phyloP scores from a whole-genome alignment of 2,329 filamentous ascomycete species.

The Penicillium brevicompactum region DNA sequence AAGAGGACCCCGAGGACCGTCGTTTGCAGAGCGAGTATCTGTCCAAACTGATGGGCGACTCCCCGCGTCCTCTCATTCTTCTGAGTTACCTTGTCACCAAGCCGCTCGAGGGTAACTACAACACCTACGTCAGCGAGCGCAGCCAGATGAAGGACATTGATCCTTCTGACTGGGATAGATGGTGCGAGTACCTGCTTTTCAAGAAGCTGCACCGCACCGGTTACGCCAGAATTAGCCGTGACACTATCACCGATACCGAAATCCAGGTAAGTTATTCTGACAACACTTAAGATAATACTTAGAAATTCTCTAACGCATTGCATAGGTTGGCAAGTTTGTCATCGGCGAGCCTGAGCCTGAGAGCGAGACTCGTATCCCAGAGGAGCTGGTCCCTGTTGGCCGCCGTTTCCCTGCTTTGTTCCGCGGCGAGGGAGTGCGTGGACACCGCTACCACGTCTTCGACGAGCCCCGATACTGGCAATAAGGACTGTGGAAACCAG shows the following conservation, averaged over 20 bases:
- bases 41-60: slow-evolving; percentile 81
- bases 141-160: slow-evolving; percentile 97
- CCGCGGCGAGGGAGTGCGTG: slow-evolving; percentile 80
- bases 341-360: slow-evolving; percentile 71
- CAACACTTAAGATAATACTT: no score
- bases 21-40: slow-evolving; percentile 85
- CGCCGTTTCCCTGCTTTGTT: slow-evolving; percentile 84
- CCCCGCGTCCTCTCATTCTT: slow-evolving; percentile 76
- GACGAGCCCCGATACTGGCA: slow-evolving; percentile 77
- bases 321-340: slow-evolving; percentile 82
- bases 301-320: slow-evolving; percentile 21
- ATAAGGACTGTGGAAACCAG: neutral
- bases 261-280: slow-evolving; percentile 66
- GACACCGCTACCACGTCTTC: slow-evolving; percentile 93
- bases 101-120: slow-evolving; percentile 91
- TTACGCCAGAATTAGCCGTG: slow-evolving; percentile 85
- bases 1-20: slow-evolving; percentile 92
- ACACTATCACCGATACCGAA: slow-evolving; percentile 95
- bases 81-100: slow-evolving; percentile 91
- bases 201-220: slow-evolving; percentile 83
- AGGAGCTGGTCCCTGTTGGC: slow-evolving; percentile 74
- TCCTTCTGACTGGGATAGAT: slow-evolving; percentile 88
- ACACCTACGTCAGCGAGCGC: slow-evolving; percentile 79
- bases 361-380: slow-evolving; percentile 65
- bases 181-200: slow-evolving; percentile 99